These are phyloP conservation scores for Plasmopara muralis DNA, from an alignment of 352 stramenopile species.

Conservation along the genomic window DNA sequence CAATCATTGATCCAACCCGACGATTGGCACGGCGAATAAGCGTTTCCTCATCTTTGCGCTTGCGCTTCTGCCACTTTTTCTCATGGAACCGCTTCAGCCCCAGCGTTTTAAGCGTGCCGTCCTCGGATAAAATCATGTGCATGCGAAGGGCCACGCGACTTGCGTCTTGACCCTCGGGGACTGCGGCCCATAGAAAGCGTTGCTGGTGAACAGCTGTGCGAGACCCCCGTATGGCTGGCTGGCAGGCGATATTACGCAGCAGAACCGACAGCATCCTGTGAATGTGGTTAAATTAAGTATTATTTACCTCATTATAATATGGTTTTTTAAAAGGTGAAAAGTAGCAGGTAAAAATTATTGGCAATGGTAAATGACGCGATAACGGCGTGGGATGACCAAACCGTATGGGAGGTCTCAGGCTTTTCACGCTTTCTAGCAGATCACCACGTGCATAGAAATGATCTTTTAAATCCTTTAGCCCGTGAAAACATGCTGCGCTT, in stretches of 20 bases:
- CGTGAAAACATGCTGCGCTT: constrained; percentile 35
- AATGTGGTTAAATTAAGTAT: too few relatives aligned
- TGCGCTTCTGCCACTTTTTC: constrained; percentile 79
- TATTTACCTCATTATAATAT: constrained; percentile 3
- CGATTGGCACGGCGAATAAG: constrained; percentile 77
- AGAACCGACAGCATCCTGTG: constrained; percentile 26
- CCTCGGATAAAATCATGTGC: constrained; percentile 65
- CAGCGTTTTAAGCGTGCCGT: constrained; percentile 71
- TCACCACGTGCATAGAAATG: constrained; percentile 39
- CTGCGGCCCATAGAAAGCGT: constrained; percentile 49
- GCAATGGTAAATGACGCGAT: constrained; percentile 3
- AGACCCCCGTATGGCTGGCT: constrained; percentile 12
- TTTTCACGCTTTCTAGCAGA: constrained; percentile 53
- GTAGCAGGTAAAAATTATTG: neutral
- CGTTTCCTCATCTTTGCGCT: constrained; percentile 72
- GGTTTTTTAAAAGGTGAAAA: neutral
- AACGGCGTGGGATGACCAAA: constrained; percentile 30
- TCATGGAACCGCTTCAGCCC: constrained; percentile 71
- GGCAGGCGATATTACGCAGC: constrained; percentile 18
- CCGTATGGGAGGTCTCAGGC: constrained; percentile 35
- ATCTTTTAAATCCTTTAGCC: constrained; percentile 29
- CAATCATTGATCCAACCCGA: constrained; percentile 76
- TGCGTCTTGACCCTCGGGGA: constrained; percentile 42
- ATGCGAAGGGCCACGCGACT: constrained; percentile 48
- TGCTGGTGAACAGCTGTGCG: constrained; percentile 17